Evolutionary conservation across 176 grass and related monocot species (phyloP), one percentile per base, ranked within the genome.

Genomic region (Cocos nucifera): DNA sequence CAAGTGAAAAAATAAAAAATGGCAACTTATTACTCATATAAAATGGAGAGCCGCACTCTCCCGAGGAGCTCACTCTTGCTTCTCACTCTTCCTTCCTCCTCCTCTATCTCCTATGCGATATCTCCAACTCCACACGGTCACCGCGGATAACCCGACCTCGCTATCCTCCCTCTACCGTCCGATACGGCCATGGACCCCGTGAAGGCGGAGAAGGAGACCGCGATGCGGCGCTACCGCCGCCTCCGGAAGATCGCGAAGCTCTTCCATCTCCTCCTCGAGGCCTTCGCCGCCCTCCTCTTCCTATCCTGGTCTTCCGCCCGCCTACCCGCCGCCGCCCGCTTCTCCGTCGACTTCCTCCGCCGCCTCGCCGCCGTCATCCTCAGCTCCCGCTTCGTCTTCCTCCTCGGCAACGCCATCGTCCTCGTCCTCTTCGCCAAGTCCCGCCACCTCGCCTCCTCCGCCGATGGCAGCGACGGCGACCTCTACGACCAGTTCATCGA

Each of bases 341-440:
- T 44, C 35, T 65, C 63, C 22, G 3, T 17, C 23, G 22, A 65
- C 49, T 49, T 65, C 49, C 49, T 65, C 63, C 49, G 49, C 63
- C 23, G 49, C 63, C 15, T 52, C 49, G 50, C 49, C 22, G 49
- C 49, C 4, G 63, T 22, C 63, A 48, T 65, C 48, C 22, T 65
- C 49, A 49, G 63, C 21, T 49, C 63, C 5, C 49, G 63, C 22
- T 52, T 52, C 63, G 48, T 65, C 22, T 65, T 65, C 50, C 22
- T 65, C 48, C 5, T 65, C 49, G 63, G 39, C 63, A 65, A 65
- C 63, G 63, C 63, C 49, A 65, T 65, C 63, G 63, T 65, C 63
- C 22, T 65, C 63, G 49, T 65, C 48, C 63, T 65, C 16, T 49
- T 65, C 63, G 63, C 63, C 63, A 49, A 53, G 5, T 65, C 50